Percentiles rank a stretch among this genome's conserved stretches.
Evolutionary conservation across 352 stramenopile species (phyloP).

Genomic region (Blastocystis sp.): DNA sequence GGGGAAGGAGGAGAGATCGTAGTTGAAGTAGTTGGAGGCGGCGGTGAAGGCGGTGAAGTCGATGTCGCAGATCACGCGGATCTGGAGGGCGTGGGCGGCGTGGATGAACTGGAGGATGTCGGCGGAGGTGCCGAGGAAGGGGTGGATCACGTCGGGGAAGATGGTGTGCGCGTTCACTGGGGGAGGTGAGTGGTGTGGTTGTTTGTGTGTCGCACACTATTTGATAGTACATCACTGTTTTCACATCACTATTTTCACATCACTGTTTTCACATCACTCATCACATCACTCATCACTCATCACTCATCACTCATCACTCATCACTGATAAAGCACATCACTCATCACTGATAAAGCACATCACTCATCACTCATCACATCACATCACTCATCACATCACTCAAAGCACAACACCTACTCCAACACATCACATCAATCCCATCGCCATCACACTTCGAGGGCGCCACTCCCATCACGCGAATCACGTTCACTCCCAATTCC

Average conservation of each 20-base stretch:
- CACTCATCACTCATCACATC: too few relatives aligned
- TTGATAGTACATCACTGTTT: too few relatives aligned
- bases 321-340: too few relatives aligned
- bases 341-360: too few relatives aligned
- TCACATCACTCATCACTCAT: too few relatives aligned
- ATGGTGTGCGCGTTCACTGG: background rate
- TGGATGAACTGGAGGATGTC: background rate
- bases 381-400: too few relatives aligned
- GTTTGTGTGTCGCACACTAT: too few relatives aligned
- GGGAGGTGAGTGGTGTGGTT: background rate
- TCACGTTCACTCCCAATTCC: constrained; percentile 14
- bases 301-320: too few relatives aligned
- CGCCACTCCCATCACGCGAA: constrained; percentile 14
- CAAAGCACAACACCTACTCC: background rate
- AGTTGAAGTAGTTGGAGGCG: constrained; percentile 20
- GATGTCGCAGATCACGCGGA: constrained; percentile 19
- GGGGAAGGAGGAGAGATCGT: background rate
- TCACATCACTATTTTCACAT: too few relatives aligned
- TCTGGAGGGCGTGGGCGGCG: background rate
- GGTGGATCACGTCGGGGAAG: constrained; percentile 5
- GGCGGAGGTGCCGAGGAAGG: background rate
- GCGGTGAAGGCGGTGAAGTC: constrained; percentile 39
- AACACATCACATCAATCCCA: background rate
- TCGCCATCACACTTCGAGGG: background rate
- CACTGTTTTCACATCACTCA: too few relatives aligned